phyloP scores from a whole-genome alignment of 768 basidiomycete species.

The Fomitopsis pulvina region DNA sequence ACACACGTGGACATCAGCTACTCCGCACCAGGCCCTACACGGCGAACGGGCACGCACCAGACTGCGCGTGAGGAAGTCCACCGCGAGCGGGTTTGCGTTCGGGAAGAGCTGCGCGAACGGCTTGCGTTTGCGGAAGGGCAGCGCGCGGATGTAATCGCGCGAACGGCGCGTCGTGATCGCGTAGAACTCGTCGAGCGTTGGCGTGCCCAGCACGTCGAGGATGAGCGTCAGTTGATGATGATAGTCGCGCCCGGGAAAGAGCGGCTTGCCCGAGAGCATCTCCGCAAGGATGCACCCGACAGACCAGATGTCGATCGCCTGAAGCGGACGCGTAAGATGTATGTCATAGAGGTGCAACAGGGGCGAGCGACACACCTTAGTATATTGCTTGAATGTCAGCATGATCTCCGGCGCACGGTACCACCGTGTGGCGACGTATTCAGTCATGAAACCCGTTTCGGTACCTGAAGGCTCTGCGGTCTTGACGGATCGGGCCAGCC shows the following conservation, averaged over 20 bases:
- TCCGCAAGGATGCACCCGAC: constrained; percentile 89
- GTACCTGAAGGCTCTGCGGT: constrained; percentile 82
- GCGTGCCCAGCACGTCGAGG: constrained; percentile 94
- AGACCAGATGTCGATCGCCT: constrained; percentile 88
- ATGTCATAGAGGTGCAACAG: constrained; percentile 21
- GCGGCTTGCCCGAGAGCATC: constrained; percentile 94
- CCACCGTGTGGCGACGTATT: constrained; percentile 98
- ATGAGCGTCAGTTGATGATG: constrained; percentile 96
- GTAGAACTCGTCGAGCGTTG: constrained; percentile 96
- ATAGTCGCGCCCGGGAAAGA: constrained; percentile 96
- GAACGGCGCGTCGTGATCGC: constrained; percentile 90
- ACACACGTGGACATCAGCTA: neutral
- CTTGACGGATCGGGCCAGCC: constrained; percentile 84
- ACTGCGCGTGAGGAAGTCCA: constrained; percentile 78
- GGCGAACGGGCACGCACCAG: constrained; percentile 29
- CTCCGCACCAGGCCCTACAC: neutral
- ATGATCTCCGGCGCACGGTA: constrained; percentile 99
- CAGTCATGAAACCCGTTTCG: constrained; percentile 73
- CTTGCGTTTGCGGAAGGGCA: constrained; percentile 87
- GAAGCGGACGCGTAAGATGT: constrained; percentile 18
- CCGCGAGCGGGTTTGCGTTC: constrained; percentile 75
- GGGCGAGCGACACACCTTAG: constrained; percentile 48
- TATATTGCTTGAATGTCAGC: constrained; percentile 98
- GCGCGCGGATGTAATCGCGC: constrained; percentile 89
- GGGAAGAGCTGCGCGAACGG: constrained; percentile 86